Percentiles rank a stretch among this genome's conserved stretches.
phyloP scores from a whole-genome alignment of 305 asterid genomes.

The Solanum hybrid region DNA sequence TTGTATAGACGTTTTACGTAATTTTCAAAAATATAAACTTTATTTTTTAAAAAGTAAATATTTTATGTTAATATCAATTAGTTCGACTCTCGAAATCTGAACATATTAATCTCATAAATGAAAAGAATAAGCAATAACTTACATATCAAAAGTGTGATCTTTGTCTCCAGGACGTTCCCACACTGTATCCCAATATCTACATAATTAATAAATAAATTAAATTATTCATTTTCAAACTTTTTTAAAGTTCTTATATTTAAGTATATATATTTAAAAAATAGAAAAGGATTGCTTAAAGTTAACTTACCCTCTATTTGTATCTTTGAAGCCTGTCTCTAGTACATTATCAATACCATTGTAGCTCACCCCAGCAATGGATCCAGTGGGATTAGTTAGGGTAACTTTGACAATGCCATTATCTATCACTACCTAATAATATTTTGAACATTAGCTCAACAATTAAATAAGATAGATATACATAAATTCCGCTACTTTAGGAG shows the following conservation, averaged over 20 bases:
- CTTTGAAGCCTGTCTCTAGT: conserved; percentile 24
- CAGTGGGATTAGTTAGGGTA: conserved; percentile 32
- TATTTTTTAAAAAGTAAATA: not conserved
- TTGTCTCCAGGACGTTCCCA: conserved; percentile 29
- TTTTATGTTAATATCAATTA: not conserved
- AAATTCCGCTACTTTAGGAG: not conserved
- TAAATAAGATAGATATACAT: not conserved
- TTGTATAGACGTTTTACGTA: not conserved
- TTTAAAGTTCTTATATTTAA: not conserved
- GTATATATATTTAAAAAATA: not conserved
- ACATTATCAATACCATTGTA: conserved; percentile 37
- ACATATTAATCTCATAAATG: not conserved
- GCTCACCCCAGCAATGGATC: conserved; percentile 30
- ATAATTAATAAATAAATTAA: not conserved
- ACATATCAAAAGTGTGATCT: conserved; percentile 32
- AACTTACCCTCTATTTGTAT: conserved; percentile 49
- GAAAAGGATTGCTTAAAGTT: not conserved
- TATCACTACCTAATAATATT: conserved; percentile 35
- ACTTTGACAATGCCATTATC: conserved; percentile 52
- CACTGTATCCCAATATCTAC: conserved; percentile 61
- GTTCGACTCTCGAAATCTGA: not conserved
- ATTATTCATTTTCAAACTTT: not conserved
- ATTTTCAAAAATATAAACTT: not conserved
- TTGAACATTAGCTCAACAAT: not conserved
- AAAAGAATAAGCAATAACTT: not conserved